Evolutionary conservation across 495 filamentous ascomycete genomes (phyloP), one percentile per base, ranked within the genome.

Genomic region (Tuber borchii): DNA sequence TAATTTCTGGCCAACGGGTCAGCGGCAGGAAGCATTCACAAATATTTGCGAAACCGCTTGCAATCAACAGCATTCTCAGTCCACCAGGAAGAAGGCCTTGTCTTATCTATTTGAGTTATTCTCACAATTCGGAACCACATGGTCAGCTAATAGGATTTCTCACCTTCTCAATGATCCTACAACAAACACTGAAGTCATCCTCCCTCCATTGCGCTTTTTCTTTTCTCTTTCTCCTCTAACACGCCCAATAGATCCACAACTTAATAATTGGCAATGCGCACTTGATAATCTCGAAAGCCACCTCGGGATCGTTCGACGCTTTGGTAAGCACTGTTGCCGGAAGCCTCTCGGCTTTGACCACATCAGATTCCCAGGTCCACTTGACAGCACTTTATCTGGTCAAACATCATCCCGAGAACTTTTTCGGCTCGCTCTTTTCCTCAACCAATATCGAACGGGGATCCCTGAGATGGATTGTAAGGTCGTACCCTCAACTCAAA

Each of bases 381-480:
- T 26, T 31, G 26, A 71, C 65, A n/a, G 78, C 77, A 1, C 74
- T 75, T 34, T 48, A 79, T 68, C 71, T 79, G 46, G 75, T 79
- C 70, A 79, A 20, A 48, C 56, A 42, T 22, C 78, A 79, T 48
- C 61, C 71, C 5, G 70, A 73, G 45, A 73, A 79, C 14, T 79
- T 79, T 40, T 79, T 79, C 70, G 71, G 76, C 22, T 77, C 78
- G 17, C 69, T 79, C 43, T 78, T 79, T 43, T 73, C 73, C 34
- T 71, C 78, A 70, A 75, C 70, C 10, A 79, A 77, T 46, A 48
- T 79, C 46, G 74, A 73, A 14, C 74, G 78, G 42, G 78, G 77
- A 0, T 79, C 78, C 17, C 61, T 79, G 37, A 79, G 73, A 51
- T 79, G 78, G 78, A 43, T 79, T 9, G 77, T 73, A n/a, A 26